Evolutionary conservation across 1,139 yeast genomes (phyloP), one percentile per base, ranked within the genome.

Genomic region (Candida tropicalis): DNA sequence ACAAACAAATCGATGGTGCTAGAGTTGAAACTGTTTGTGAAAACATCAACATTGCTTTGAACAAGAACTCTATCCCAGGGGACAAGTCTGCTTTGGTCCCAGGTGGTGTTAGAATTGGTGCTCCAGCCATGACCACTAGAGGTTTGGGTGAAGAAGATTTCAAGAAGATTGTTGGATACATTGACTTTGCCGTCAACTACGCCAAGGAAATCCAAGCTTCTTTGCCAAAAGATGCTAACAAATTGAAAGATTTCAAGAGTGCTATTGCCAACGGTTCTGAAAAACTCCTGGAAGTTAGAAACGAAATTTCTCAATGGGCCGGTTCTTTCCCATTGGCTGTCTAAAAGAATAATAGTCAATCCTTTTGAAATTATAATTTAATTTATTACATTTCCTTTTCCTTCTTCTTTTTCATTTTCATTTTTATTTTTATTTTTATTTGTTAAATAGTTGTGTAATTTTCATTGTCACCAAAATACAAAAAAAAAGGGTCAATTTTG

Each of bases 91-190:
- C 99, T 48, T 80, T 93, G 53, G 96, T 90, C 47, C 99, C 99
- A 62, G 96, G 96, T 67, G 99, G 99, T 69, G 84, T 93, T 52
- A 88, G 99, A 75, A 85, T 93, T 53, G 99, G 99, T 65, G 90
- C 99, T 34, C 99, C 99, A 55, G 98, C 98, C 50, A 93, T 93
- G 99, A 81, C 97, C 51, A 88, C 98, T 50, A 87, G 99, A 75
- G 99, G 98, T 59, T 81, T 91, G 62, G 85, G 88, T 54, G 89
- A 84, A 64, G 85, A 77, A 52, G 98, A 93, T 63, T 93, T 91
- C 72, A 79, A 73, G 61, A 83, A 77, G 65, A 88, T 93, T 58
- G 97, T 86, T 48, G 71, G 74, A 50, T 91, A 84, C 77, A 88
- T 91, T 59, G 93, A 90, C 72, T 74, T 76, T 56, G 91, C 96